Percentiles rank a stretch among this genome's conserved stretches.
Conservation (phyloP, 257 asterid genomes). For the Solanum virginianum region DNA sequence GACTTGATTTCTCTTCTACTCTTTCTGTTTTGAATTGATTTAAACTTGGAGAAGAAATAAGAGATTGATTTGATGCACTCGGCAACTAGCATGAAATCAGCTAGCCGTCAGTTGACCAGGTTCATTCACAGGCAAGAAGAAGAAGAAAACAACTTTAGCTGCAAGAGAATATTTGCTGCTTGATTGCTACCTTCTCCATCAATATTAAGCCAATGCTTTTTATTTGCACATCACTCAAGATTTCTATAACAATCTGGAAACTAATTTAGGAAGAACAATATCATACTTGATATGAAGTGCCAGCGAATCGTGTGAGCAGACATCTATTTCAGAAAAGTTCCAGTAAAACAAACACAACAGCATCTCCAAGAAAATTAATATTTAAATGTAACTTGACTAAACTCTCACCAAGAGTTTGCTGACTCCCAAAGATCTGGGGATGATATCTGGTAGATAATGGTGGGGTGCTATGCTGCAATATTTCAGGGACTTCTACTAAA, state of each 20-base stretch:
- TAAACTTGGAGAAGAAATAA: background rate
- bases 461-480: constrained; percentile 65
- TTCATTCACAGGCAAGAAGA: background rate
- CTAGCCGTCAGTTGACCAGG: background rate
- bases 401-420: constrained; percentile 76
- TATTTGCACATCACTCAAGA: background rate
- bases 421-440: constrained; percentile 82
- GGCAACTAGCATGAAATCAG: background rate
- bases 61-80: background rate
- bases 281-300: background rate
- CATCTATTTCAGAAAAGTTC: background rate
- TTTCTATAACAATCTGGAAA: background rate
- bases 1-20: background rate
- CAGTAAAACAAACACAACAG: background rate
- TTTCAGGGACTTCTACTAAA: constrained; percentile 49
- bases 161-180: background rate
- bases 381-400: background rate
- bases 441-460: constrained; percentile 74
- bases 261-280: background rate
- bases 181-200: background rate
- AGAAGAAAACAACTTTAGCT: background rate
- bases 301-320: background rate
- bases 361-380: background rate
- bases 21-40: background rate
- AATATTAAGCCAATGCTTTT: background rate